Conservation (phyloP, 2,329 filamentous ascomycete species). For the Periconia sp. region DNA sequence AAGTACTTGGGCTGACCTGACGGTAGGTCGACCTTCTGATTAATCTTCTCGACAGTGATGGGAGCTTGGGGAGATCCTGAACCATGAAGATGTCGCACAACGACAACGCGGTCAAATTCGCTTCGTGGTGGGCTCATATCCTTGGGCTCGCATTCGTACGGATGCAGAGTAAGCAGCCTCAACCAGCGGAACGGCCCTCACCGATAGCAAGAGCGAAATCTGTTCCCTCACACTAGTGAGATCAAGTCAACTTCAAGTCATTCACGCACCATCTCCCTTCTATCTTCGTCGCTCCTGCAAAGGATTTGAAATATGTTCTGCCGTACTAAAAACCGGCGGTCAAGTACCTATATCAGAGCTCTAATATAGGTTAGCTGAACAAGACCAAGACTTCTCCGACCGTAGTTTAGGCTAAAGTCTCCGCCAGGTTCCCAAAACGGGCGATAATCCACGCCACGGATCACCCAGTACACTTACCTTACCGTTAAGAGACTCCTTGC, state of each 20-base stretch:
- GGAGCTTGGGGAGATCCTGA: conserved; percentile 1
- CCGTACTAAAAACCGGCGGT: conserved; percentile 7
- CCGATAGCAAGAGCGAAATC: too few relatives aligned
- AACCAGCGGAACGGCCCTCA: conserved; percentile 34
- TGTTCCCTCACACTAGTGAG: too few relatives aligned
- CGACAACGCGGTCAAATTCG: conserved; percentile 5
- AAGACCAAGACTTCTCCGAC: conserved; percentile 24
- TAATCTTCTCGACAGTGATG: too few relatives aligned
- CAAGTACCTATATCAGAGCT: conserved; percentile 24
- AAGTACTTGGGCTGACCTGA: conserved; percentile 2
- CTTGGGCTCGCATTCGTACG: conserved; percentile 14
- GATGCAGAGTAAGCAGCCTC: conserved; percentile 31
- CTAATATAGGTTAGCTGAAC: conserved; percentile 31
- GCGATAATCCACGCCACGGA: conserved; percentile 21
- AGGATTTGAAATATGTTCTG: conserved; percentile 23
- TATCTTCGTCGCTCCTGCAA: conserved; percentile 3
- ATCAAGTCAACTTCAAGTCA: too few relatives aligned
- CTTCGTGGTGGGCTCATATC: conserved; percentile 11
- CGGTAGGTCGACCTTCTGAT: conserved; percentile 4
- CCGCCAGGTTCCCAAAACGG: conserved; percentile 24
- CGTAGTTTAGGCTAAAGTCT: conserved; percentile 34
- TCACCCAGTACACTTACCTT: conserved; percentile 22
- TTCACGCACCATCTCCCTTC: too few relatives aligned
- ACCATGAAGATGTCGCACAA: conserved; percentile 6
- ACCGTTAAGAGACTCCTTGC: conserved; percentile 19